Evolutionary conservation across 441 rosid species (phyloP).

Genomic region (Geranium incanum): DNA sequence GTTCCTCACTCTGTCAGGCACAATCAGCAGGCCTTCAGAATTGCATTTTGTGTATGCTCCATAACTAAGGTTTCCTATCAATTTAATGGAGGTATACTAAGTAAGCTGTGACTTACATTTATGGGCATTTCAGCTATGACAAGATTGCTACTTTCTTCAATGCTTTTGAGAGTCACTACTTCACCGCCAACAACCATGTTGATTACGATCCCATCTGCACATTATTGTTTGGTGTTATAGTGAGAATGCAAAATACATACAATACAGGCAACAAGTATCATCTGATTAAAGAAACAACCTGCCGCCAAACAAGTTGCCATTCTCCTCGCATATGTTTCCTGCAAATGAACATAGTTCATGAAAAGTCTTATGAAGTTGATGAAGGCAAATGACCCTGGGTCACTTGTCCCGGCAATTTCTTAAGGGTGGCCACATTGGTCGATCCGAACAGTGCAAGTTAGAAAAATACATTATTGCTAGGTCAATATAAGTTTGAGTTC

Average conservation of each 20-base stretch:
- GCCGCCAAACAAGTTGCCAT: conserved; percentile 71
- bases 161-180: conserved; percentile 62
- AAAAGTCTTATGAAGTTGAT: neutral
- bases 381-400: neutral
- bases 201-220: conserved; percentile 77
- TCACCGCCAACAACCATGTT: conserved; percentile 92
- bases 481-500: too few relatives aligned
- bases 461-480: too few relatives aligned
- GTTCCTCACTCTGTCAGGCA: conserved; percentile 8
- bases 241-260: conserved; percentile 7
- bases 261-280: neutral
- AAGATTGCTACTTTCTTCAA: conserved; percentile 64
- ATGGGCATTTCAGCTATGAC: conserved; percentile 88
- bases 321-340: conserved; percentile 77
- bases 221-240: conserved; percentile 13
- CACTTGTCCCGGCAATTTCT: too few relatives aligned
- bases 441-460: too few relatives aligned
- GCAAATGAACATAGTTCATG: conserved; percentile 20
- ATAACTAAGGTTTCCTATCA: neutral
- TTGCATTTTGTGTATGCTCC: neutral
- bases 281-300: conserved; percentile 37
- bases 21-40: conserved; percentile 5
- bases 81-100: neutral
- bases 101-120: conserved; percentile 37
- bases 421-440: too few relatives aligned